These are phyloP conservation scores for Gelatoporia subvermispora DNA, from an alignment of 768 basidiomycete species.

Conservation along the genomic window DNA sequence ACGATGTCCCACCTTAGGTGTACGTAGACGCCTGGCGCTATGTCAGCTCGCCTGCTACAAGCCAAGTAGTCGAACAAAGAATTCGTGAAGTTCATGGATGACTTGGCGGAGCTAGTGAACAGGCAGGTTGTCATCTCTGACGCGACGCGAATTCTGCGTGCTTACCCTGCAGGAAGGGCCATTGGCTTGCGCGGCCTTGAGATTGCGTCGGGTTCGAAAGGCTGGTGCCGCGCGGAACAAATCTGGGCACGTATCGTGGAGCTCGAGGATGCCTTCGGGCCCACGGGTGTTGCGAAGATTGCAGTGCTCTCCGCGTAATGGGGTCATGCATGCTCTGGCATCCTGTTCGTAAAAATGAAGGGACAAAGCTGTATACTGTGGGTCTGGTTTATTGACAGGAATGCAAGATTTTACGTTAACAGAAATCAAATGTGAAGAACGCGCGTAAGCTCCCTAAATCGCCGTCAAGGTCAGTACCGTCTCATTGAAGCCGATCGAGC, in stretches of 20 bases:
- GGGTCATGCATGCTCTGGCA: no score
- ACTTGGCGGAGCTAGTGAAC: conserved; percentile 45
- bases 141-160: background rate
- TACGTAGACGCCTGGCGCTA: conserved; percentile 67
- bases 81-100: conserved; percentile 49
- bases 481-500: no score
- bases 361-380: no score
- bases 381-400: no score
- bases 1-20: no score
- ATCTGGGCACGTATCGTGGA: conserved; percentile 58
- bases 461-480: no score
- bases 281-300: conserved; percentile 34
- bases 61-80: conserved; percentile 57
- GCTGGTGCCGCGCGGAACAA: conserved; percentile 38
- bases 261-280: conserved; percentile 61
- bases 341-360: no score
- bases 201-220: conserved; percentile 31
- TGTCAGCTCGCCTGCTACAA: conserved; percentile 44
- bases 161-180: background rate
- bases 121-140: conserved; percentile 12
- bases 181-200: conserved; percentile 24
- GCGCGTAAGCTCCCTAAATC: no score
- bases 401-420: no score
- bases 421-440: no score
- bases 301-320: background rate